phyloP scores from a whole-genome alignment of 345 rosid genomes.

The Brassica carinata region DNA sequence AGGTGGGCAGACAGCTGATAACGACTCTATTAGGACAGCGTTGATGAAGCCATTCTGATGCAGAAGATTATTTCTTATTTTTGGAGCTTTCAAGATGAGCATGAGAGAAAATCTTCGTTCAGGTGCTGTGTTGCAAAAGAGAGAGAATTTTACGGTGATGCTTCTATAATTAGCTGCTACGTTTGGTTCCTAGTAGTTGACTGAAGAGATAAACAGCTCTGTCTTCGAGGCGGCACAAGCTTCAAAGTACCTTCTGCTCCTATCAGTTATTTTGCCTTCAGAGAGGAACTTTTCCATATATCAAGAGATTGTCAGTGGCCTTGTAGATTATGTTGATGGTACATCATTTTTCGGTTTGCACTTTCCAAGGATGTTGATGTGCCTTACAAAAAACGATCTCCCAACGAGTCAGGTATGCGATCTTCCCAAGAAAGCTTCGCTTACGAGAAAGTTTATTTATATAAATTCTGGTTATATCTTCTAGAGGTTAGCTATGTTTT shows the following conservation, averaged over 20 bases:
- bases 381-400: slow-evolving; percentile 14
- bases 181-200: neutral
- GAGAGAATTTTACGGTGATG: slow-evolving; percentile 8
- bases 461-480: neutral
- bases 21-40: neutral
- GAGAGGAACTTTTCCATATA: slow-evolving; percentile 9
- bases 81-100: slow-evolving; percentile 11
- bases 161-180: neutral
- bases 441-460: neutral
- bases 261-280: slow-evolving; percentile 5
- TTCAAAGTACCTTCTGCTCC: slow-evolving; percentile 9
- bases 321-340: slow-evolving; percentile 16
- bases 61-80: slow-evolving; percentile 8
- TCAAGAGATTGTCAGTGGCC: slow-evolving; percentile 20
- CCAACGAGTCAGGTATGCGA: slow-evolving; percentile 27
- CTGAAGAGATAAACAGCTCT: neutral
- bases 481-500: slow-evolving; percentile 15
- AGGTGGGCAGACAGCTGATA: slow-evolving; percentile 9
- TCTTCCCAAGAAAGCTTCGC: slow-evolving; percentile 23
- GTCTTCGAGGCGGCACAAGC: neutral
- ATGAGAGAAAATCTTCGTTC: neutral
- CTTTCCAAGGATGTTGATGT: slow-evolving; percentile 23
- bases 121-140: neutral
- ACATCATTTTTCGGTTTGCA: neutral
- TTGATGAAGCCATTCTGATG: slow-evolving; percentile 8